Base-by-base conservation (phyloP, 139 green algal genomes). In the Choricystis sp. region DNA sequence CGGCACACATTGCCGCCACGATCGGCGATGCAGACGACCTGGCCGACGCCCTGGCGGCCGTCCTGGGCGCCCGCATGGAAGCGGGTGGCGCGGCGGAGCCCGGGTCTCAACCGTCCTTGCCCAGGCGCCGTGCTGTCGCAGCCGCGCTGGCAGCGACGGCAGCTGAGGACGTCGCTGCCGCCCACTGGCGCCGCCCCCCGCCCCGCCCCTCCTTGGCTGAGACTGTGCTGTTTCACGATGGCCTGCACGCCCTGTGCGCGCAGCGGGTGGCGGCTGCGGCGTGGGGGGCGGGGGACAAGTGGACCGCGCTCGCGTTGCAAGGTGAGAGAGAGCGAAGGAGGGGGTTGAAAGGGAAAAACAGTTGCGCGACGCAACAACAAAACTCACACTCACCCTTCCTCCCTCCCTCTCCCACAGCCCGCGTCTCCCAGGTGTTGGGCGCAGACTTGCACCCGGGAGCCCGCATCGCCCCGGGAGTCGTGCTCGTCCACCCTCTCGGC, bases 361-460 rank as follows among this genome's bases (percentile, higher is more conserved):
- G n/a, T n/a, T n/a, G n/a, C n/a, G n/a, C n/a, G n/a, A n/a, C n/a
- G n/a, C n/a, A n/a, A n/a, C n/a, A n/a, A n/a, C n/a, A n/a, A n/a
- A n/a, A n/a, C n/a, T n/a, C n/a, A n/a, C n/a, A 81, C 88, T 64
- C 72, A 63, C 5, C 74, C 90, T n/a, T 83, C 95, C 76, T 87
- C 91, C 0, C 49, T 85, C 3, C 80, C 80, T 2, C 69, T 97
- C 63, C 86, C 92, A n/a, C n/a, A 74, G 77, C 63, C 58, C 62
- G 77, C 24, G 67, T 78, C 55, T 86, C 69, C 52, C 80, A 92
- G 74, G 79, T 92, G n/a, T 86, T 96, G 65, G 79, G 72, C 2
- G 31, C 67, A 26, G 92, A 99, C 79, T 91, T 97, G 55, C 92
- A 99, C 72, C 91, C 92, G 2, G 88, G 80, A 0, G 91, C 94